Evolutionary conservation across 139 green algal species (phyloP), one percentile per base, ranked within the genome.

Genomic region (Chlamydomonas incerta): DNA sequence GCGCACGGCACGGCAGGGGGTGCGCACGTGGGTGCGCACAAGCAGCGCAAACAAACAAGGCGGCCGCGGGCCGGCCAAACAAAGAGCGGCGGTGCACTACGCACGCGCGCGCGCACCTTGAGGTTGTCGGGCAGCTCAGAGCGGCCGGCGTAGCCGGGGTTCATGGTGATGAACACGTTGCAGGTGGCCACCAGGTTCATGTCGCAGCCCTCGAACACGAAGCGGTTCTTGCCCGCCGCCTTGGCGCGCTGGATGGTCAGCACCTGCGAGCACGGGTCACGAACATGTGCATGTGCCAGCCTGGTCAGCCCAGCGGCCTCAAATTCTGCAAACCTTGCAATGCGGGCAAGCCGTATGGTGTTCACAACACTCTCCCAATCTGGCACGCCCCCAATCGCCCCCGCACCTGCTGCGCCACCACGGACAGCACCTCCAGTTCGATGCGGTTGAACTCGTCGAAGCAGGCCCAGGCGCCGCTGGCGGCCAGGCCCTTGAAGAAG

Each of bases 81-180:
- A n/a, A n/a, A n/a, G n/a, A n/a, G n/a, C n/a, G n/a, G n/a, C n/a
- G n/a, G n/a, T n/a, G n/a, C n/a, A n/a, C n/a, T n/a, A n/a, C n/a
- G n/a, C n/a, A n/a, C n/a, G n/a, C n/a, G n/a, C n/a, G n/a, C n/a
- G n/a, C n/a, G n/a, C n/a, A n/a, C n/a, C n/a, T 96, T 97, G 29
- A 97, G 87, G 89, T 97, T 97, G 86, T 97, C 95, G 6, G 95
- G 95, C 80, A 97, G 92, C 88, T 96, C 94, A n/a, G 93, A 95
- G 58, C 95, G 90, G 17, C 95, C 95, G 4, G 83, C 93, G 74
- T 94, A 97, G 23, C 94, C 94, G 1, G 94, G 94, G 85, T 97
- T 97, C 94, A 97, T 97, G 62, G 94, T 96, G 90, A 97, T 96
- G 89, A 96, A 97, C 1, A 92, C 94, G 68, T 94, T 95, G 93